Base-by-base conservation (phyloP, 225 moss, liverwort and hornwort species). In the Bryoerythrophyllum caledonicum region DNA sequence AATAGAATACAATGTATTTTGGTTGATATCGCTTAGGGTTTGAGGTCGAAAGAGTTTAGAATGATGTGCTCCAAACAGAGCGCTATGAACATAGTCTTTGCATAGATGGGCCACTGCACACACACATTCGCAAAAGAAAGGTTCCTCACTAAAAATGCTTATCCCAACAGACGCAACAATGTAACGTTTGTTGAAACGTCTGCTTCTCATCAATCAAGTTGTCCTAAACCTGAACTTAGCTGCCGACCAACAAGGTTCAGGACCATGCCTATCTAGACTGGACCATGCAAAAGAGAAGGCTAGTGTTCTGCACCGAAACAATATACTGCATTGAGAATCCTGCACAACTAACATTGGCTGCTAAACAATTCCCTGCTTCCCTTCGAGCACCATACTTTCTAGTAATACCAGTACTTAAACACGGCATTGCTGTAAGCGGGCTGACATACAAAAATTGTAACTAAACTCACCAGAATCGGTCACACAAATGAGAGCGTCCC, bases 291-390 rank as follows among this genome's bases (percentile, higher is more conserved):
- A 38, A 24, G 13, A 28, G 46, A 37, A 21, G 43, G 9, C 67
- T 60, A 65, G 27, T 44, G 35, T 63, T 43, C 52, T 32, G 65
- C 61, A 76, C 30, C 48, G 26, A 28, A 77, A 65, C 24, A 60
- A 69, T 20, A 60, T 5, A 28, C 59, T 27, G 43, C n/a, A 16
- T 80, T 77, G 54, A 77, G 32, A 66, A 74, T 69, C 74, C 60
- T 55, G 60, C 74, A 77, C 77, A 80, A 70, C 68, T 60, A 52
- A 43, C 57, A 44, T 60, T 61, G 34, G 61, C 74, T 73, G 51
- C 30, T 25, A 68, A 60, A 24, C 41, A 71, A 5, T 21, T 66
- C 35, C 37, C 62, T 49, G 74, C 63, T 30, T 64, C 28, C 38
- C 23, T 73, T 27, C 15, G 11, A 62, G 20, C 21, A 51, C 41